Conservation (phyloP, 768 basidiomycete genomes). For the Suillus variegatus region DNA sequence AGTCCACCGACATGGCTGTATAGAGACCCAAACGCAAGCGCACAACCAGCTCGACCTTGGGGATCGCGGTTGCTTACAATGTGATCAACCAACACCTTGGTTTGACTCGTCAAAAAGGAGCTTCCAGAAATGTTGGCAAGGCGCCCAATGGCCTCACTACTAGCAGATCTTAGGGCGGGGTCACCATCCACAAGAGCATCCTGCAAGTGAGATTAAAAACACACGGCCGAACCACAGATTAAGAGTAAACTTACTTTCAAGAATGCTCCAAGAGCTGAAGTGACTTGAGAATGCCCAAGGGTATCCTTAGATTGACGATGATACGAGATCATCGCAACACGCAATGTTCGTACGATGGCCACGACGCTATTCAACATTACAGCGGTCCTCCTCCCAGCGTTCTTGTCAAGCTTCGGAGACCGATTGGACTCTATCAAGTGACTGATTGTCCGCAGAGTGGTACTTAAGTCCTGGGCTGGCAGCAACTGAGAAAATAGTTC, state of each 20-base stretch:
- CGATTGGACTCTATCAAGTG: slow-evolving; percentile 65
- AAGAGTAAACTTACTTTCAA: slow-evolving; percentile 63
- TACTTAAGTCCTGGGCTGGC: slow-evolving; percentile 69
- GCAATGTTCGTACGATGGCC: slow-evolving; percentile 70
- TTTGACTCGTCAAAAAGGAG: slow-evolving; percentile 80
- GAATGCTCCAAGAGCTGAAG: slow-evolving; percentile 62
- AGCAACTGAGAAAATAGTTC: slow-evolving; percentile 81
- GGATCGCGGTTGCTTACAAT: slow-evolving; percentile 96
- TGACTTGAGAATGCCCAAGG: slow-evolving; percentile 65
- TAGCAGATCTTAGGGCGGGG: slow-evolving; percentile 68
- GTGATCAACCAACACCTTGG: slow-evolving; percentile 89
- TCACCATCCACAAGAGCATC: slow-evolving; percentile 84
- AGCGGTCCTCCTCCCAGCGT: slow-evolving; percentile 83
- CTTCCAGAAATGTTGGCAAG: slow-evolving; percentile 83
- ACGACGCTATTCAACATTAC: slow-evolving; percentile 78
- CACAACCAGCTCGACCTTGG: slow-evolving; percentile 89
- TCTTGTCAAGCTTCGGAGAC: slow-evolving; percentile 83
- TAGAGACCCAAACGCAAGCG: slow-evolving; percentile 88
- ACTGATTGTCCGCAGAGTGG: slow-evolving; percentile 53
- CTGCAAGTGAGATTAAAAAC: slow-evolving; percentile 36
- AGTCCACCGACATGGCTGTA: slow-evolving; percentile 91
- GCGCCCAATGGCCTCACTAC: slow-evolving; percentile 88
- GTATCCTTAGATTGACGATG: slow-evolving; percentile 64
- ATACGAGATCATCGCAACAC: slow-evolving; percentile 51
- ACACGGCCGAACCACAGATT: slow-evolving; percentile 5